phyloP scores from a whole-genome alignment of 306 rosid species.

The Alnus rubra region DNA sequence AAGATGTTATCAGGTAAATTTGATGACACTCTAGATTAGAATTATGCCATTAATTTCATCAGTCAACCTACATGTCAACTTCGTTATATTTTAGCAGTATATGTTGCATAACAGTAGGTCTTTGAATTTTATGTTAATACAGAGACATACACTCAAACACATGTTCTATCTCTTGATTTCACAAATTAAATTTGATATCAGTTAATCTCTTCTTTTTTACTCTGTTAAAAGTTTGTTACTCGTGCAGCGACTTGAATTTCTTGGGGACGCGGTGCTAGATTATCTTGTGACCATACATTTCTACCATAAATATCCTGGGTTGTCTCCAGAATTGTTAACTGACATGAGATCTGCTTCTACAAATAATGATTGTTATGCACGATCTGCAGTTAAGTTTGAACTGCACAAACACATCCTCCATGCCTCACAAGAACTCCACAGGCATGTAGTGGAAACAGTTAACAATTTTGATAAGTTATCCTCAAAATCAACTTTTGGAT shows the following conservation, averaged over 20 bases:
- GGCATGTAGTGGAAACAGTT: conserved; percentile 43
- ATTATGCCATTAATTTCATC: background rate
- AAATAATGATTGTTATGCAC: conserved; percentile 74
- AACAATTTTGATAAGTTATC: conserved; percentile 29
- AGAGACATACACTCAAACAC: background rate
- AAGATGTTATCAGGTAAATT: conserved; percentile 78
- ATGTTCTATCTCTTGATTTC: background rate
- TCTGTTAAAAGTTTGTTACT: conserved; percentile 19
- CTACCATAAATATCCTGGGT: conserved; percentile 54
- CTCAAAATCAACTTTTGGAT: conserved; percentile 58
- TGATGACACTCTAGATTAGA: background rate
- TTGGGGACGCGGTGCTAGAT: conserved; percentile 77
- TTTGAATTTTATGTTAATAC: background rate
- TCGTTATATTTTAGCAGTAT: too few species aligned
- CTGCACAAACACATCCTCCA: conserved; percentile 69
- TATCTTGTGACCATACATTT: conserved; percentile 63
- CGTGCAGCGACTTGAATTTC: conserved; percentile 76
- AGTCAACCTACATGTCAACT: background rate
- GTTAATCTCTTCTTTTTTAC: background rate
- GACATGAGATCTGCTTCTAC: conserved; percentile 82
- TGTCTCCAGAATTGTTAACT: conserved; percentile 69
- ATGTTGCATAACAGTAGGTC: background rate
- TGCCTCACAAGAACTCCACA: conserved; percentile 54
- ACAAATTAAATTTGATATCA: background rate
- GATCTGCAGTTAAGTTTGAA: conserved; percentile 54